A percentile compares a stretch with the other conserved stretches of the same genome.
Conservation (phyloP, 805 yeast species). For the Hanseniaspora mollemarum region DNA sequence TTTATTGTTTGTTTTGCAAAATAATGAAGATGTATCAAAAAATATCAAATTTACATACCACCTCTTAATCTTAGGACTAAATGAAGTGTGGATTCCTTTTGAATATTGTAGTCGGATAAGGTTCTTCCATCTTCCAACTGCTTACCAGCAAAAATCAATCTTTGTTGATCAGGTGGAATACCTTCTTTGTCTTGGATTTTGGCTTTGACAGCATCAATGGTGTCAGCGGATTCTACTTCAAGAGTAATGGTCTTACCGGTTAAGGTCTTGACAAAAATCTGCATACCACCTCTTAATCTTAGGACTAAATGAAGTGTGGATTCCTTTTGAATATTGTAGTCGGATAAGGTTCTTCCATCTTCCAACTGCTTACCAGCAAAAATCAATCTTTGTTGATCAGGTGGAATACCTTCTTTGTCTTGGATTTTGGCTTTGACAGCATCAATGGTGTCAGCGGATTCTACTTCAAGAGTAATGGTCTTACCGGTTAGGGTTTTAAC, state of each 20-base stretch:
- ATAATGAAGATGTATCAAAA: too few species aligned
- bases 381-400: constrained; percentile 59
- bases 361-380: constrained; percentile 65
- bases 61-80: constrained; percentile 66
- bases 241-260: constrained; percentile 95
- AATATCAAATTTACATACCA: constrained; percentile 39
- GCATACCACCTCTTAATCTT: constrained; percentile 76
- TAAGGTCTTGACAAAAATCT: constrained; percentile 92
- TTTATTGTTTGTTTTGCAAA: too few species aligned
- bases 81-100: constrained; percentile 59
- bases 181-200: constrained; percentile 63
- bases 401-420: constrained; percentile 63
- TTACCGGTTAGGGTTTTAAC: constrained; percentile 94
- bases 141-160: constrained; percentile 61
- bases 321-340: constrained; percentile 63
- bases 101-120: constrained; percentile 59
- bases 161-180: constrained; percentile 61
- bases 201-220: constrained; percentile 84
- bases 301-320: constrained; percentile 59
- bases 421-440: constrained; percentile 74
- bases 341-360: constrained; percentile 60
- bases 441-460: constrained; percentile 90
- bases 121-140: constrained; percentile 65
- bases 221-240: constrained; percentile 90
- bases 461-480: constrained; percentile 90